These are phyloP conservation scores for Leersia perrieri DNA, from an alignment of 176 grass and related monocot genomes.

Conservation along the genomic window DNA sequence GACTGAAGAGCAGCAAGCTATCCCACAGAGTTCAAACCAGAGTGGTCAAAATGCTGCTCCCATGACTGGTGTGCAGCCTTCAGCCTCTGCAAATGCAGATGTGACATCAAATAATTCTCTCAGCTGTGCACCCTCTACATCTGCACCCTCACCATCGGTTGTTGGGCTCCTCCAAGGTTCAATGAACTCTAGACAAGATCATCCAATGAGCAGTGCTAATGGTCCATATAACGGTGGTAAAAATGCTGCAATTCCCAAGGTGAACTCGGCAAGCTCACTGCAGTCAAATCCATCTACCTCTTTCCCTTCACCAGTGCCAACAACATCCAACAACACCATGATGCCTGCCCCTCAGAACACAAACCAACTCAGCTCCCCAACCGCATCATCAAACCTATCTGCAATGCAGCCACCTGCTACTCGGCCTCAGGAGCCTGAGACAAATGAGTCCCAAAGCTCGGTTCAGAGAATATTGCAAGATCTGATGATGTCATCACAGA, in stretches of 20 bases:
- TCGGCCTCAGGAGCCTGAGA: conserved; percentile 55
- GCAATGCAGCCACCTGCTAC: conserved; percentile 52
- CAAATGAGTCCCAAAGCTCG: conserved; percentile 80
- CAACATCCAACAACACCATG: conserved; percentile 58
- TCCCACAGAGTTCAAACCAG: conserved; percentile 75
- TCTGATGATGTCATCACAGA: conserved; percentile 83
- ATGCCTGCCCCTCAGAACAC: conserved; percentile 49
- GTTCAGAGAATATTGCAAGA: conserved; percentile 88
- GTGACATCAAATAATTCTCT: conserved; percentile 49
- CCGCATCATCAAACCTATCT: conserved; percentile 42
- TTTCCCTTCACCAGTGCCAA: conserved; percentile 40
- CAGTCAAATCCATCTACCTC: conserved; percentile 60
- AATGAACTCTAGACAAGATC: conserved; percentile 63
- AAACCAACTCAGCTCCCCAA: conserved; percentile 51
- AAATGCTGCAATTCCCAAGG: conserved; percentile 43
- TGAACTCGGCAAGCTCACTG: conserved; percentile 54
- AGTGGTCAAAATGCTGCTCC: conserved; percentile 63
- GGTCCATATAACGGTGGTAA: conserved; percentile 39
- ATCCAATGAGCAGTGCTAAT: conserved; percentile 45
- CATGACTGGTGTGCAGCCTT: conserved; percentile 43
- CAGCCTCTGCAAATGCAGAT: conserved; percentile 50
- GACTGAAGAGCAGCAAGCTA: conserved; percentile 59
- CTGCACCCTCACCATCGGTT: conserved; percentile 36
- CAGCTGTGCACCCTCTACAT: conserved; percentile 48
- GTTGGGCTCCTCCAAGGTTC: conserved; percentile 54